phyloP scores from a whole-genome alignment of 1,284 basidiomycete species.

The Ustilago xerochloae region DNA sequence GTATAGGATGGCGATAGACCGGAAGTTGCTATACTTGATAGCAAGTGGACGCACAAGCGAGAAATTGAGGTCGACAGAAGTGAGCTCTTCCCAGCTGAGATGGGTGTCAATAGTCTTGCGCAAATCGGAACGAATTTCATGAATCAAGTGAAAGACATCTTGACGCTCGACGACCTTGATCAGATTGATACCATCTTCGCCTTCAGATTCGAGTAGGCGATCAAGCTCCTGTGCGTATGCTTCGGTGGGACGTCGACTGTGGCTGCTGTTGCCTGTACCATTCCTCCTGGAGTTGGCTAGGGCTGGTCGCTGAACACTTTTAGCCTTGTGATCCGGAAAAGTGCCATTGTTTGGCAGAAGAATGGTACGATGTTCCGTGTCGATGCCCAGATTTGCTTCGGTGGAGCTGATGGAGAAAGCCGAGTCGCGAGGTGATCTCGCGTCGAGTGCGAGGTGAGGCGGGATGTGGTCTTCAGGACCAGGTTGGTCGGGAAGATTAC shows the following conservation, averaged over 20 bases:
- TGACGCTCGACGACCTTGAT: constrained; percentile 48
- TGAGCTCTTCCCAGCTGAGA: constrained; percentile 61
- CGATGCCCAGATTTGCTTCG: constrained; percentile 18
- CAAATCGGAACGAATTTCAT: constrained; percentile 50
- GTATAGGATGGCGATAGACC: constrained; percentile 77
- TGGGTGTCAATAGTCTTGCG: constrained; percentile 58
- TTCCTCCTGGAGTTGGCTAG: neutral
- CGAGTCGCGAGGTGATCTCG: constrained; percentile 21
- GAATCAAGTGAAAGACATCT: constrained; percentile 56
- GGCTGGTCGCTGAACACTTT: neutral
- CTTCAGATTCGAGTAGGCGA: constrained; percentile 44
- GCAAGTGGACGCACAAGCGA: constrained; percentile 59
- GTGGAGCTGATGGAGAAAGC: constrained; percentile 36
- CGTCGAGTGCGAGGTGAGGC: constrained; percentile 19
- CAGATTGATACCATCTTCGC: constrained; percentile 49
- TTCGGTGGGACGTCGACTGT: constrained; percentile 22
- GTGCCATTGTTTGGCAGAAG: neutral
- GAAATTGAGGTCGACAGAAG: constrained; percentile 60
- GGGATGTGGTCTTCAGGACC: constrained; percentile 31
- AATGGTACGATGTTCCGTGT: neutral
- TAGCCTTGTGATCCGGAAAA: constrained; percentile 1
- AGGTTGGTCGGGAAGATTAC: constrained; percentile 37
- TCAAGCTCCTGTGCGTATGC: constrained; percentile 37
- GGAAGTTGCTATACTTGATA: constrained; percentile 54
- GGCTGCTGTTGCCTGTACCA: constrained; percentile 1